Evolutionary conservation across 805 yeast species (phyloP).

Genomic region (Nakazawaea wyomingensis): DNA sequence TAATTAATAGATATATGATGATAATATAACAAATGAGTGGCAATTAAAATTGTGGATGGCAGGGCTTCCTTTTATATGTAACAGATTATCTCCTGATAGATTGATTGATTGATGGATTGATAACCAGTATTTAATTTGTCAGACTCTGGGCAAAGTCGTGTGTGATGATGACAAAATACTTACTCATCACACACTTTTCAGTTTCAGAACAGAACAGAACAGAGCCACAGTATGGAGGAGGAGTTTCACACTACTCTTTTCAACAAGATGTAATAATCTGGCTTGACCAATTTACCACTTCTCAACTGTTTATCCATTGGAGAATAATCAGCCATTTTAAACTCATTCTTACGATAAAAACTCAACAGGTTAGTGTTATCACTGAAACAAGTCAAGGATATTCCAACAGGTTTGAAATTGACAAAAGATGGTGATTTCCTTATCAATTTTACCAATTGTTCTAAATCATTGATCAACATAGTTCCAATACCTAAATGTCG

Average conservation of each 20-base stretch:
- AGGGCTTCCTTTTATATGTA: neutral
- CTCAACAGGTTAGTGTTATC: slow-evolving; percentile 35
- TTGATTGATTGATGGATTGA: too few species aligned
- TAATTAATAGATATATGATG: too few species aligned
- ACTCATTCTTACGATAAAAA: slow-evolving; percentile 41
- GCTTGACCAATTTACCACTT: slow-evolving; percentile 33
- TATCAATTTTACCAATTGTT: slow-evolving; percentile 23
- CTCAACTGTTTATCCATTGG: slow-evolving; percentile 39
- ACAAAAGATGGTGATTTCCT: slow-evolving; percentile 8
- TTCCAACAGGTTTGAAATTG: slow-evolving; percentile 22
- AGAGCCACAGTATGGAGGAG: too few species aligned
- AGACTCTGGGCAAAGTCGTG: too few species aligned
- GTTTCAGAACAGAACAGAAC: too few species aligned
- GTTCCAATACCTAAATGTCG: slow-evolving; percentile 37
- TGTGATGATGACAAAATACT: neutral
- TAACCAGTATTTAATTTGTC: too few species aligned
- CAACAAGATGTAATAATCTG: slow-evolving; percentile 36
- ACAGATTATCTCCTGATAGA: too few species aligned
- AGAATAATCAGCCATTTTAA: slow-evolving; percentile 32
- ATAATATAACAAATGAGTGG: too few species aligned
- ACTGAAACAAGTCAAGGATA: slow-evolving; percentile 46
- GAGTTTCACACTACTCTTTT: neutral
- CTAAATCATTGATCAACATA: slow-evolving; percentile 30
- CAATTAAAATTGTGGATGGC: too few species aligned
- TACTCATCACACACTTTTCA: neutral